Conservation (phyloP, 75 land plant genomes). For the Pinus albicaulis region DNA sequence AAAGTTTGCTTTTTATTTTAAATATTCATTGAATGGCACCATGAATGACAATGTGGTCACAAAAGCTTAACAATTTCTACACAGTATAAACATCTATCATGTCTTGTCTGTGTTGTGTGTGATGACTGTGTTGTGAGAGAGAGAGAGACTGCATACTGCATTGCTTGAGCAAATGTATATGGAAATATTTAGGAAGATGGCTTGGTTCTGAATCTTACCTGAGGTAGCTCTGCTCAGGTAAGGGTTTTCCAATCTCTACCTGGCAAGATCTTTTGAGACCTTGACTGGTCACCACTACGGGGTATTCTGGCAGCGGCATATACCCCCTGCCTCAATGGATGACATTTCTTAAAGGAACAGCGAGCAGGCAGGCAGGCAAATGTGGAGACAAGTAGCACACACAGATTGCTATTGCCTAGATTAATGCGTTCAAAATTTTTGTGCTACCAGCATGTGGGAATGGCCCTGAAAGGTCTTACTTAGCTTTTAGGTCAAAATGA, state of each 20-base stretch:
- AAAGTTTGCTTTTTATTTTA: neutral
- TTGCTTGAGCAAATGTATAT: neutral
- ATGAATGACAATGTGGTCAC: neutral
- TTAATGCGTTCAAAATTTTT: neutral
- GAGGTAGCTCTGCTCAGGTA: too few relatives aligned
- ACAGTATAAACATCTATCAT: too few relatives aligned
- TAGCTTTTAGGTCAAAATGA: neutral
- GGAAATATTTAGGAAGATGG: too few relatives aligned
- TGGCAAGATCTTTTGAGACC: neutral
- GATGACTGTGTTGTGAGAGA: too few relatives aligned
- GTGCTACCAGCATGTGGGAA: neutral
- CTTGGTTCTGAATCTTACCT: too few relatives aligned
- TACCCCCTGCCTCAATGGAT: neutral
- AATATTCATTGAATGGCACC: neutral
- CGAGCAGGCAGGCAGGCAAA: neutral
- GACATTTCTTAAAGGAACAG: too few relatives aligned
- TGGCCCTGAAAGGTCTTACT: neutral
- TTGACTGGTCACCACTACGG: neutral
- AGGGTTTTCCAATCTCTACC: neutral
- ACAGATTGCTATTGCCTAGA: neutral
- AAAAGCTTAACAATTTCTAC: neutral
- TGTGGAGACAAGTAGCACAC: conserved; percentile 6
- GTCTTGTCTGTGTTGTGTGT: neutral
- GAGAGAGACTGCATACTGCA: neutral
- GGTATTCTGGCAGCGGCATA: neutral